Base-by-base conservation (phyloP, 2,329 filamentous ascomycete species). In the Colletotrichum lupini region DNA sequence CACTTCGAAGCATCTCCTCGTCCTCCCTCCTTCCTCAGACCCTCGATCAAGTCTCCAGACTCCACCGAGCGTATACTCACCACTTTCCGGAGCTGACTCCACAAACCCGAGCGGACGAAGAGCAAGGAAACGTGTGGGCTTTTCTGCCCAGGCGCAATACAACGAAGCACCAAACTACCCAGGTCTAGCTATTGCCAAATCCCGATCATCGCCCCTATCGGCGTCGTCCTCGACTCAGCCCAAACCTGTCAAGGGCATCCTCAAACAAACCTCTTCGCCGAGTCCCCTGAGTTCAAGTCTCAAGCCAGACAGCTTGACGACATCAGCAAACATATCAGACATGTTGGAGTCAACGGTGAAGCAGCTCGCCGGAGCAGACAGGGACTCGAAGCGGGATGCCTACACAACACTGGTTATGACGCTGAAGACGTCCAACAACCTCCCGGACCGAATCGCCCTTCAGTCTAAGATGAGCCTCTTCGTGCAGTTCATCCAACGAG, bases 291-390 rank as follows among this genome's bases (percentile, higher is more conserved):
- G 84, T 77, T 81, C 82, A 11, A 79, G 80, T 30, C 75, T 82
- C 3, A 42, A 71, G 75, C 82, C 83, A 80, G 74, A 83, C 83
- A 72, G 87, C 30, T 73, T 78, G 52, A 76, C 79, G 75, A 83
- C 74, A 69, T 80, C 77, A 81, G 85, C 88, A 57, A 92, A 89
- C 52, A 91, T 98, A 70, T 88, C 89, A 75, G 91, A 91, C 77
- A 97, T 98, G 92, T 84, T 98, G 76, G 94, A 97, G 77, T 97
- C 94, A 0, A 91, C 95, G 5, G 89, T 95, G 46, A 92, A 94
- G 82, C 93, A 97, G 82, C 88, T 99, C 60, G 93, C 93, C 49
- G 92, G 93, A 26, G 86, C 91, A 35, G 93, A 95, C 76, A 88
- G 92, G 66, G 89, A 91, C 70, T 92, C 91, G 14, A 93, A 93